Evolutionary conservation across 2,329 filamentous ascomycete genomes (phyloP).

Genomic region (Dactylellina cionopaga): DNA sequence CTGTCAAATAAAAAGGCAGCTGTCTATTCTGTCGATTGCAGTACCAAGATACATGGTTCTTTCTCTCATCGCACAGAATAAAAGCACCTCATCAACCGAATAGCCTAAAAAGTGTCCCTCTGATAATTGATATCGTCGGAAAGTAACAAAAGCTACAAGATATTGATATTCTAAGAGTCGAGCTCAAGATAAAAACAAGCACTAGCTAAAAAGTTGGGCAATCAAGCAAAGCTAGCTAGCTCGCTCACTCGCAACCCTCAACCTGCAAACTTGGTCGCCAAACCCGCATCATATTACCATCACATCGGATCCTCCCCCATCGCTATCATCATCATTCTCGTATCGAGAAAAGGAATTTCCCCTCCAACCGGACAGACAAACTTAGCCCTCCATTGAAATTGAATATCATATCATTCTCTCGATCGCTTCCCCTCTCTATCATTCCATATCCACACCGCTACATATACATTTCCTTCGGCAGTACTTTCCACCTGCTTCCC

Average conservation of each 20-base stretch:
- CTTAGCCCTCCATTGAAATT: too few relatives aligned
- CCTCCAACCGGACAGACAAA: too few relatives aligned
- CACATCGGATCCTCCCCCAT: not conserved
- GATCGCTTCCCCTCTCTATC: too few relatives aligned
- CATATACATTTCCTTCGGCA: constrained; percentile 13
- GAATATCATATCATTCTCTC: too few relatives aligned
- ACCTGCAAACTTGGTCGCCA: constrained; percentile 22
- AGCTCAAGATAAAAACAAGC: too few relatives aligned
- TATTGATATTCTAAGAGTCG: too few relatives aligned
- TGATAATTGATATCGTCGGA: too few relatives aligned
- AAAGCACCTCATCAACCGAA: constrained; percentile 28
- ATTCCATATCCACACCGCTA: too few relatives aligned
- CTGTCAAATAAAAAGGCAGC: too few relatives aligned
- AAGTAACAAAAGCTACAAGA: not conserved
- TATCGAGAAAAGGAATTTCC: not conserved
- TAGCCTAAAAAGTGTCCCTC: constrained; percentile 39
- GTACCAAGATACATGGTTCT: constrained; percentile 5
- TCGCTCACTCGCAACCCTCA: too few relatives aligned
- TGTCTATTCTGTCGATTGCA: too few relatives aligned
- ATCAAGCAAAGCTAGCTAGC: constrained; percentile 28
- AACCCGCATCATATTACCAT: constrained; percentile 6
- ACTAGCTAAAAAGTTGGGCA: too few relatives aligned
- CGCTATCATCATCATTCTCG: not conserved
- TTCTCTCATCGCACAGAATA: constrained; percentile 7
- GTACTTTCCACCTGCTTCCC: not conserved